Percentiles rank a stretch among this genome's conserved stretches.
Conservation (phyloP, 2,329 filamentous ascomycete species). For the Pestalotiopsis sp. region DNA sequence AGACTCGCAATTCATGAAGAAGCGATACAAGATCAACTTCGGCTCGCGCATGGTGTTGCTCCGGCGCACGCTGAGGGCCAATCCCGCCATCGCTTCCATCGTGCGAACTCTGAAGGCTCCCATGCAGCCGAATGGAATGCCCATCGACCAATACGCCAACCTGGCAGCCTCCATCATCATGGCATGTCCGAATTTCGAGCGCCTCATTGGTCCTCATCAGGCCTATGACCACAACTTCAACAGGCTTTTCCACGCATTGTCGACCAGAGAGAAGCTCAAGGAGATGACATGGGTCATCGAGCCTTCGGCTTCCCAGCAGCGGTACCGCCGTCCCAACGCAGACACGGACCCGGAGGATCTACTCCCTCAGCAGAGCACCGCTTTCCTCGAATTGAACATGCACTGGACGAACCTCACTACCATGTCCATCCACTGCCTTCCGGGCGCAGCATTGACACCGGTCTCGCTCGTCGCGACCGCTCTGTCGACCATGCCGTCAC, state of each 20-base stretch:
- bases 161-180: constrained; percentile 63
- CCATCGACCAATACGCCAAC: constrained; percentile 56
- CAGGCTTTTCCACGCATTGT: constrained; percentile 61
- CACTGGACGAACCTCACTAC: constrained; percentile 59
- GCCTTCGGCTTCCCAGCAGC: constrained; percentile 36
- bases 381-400: constrained; percentile 54
- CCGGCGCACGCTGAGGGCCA: constrained; percentile 58
- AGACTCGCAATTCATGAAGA: constrained; percentile 59
- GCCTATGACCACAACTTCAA: constrained; percentile 59
- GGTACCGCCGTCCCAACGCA: constrained; percentile 31
- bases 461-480: constrained; percentile 54
- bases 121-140: constrained; percentile 41
- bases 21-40: constrained; percentile 56
- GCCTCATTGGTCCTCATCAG: constrained; percentile 56
- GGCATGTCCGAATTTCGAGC: constrained; percentile 67
- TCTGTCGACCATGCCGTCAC: constrained; percentile 52
- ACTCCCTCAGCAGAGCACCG: constrained; percentile 42
- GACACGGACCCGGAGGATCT: constrained; percentile 38
- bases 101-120: constrained; percentile 63
- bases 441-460: constrained; percentile 56
- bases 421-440: constrained; percentile 60
- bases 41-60: constrained; percentile 59
- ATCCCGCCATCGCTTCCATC: constrained; percentile 53
- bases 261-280: constrained; percentile 56
- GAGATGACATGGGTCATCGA: constrained; percentile 64